These are phyloP conservation scores for Myxozyma monticola DNA, from an alignment of 805 yeast genomes.

Conservation along the genomic window DNA sequence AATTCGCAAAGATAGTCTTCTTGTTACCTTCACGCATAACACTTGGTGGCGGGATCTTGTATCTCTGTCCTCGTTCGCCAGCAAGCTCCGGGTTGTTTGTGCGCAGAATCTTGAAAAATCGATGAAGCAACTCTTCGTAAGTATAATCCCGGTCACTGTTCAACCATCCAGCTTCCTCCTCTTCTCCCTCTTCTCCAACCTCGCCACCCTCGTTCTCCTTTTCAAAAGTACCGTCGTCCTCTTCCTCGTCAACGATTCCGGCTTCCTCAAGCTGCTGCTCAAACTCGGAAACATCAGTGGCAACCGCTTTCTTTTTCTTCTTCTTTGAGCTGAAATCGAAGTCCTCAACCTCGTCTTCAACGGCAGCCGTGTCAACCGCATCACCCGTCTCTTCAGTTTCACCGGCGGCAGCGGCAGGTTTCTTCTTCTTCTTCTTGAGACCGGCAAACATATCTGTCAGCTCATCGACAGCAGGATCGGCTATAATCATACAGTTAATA, in stretches of 20 bases:
- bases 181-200: slow-evolving; percentile 23
- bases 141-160: slow-evolving; percentile 58
- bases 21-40: slow-evolving; percentile 97
- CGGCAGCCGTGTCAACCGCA: slow-evolving; percentile 21
- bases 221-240: slow-evolving; percentile 36
- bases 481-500: slow-evolving; percentile 15
- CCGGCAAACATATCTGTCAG: slow-evolving; percentile 72
- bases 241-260: slow-evolving; percentile 62
- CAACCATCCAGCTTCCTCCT: slow-evolving; percentile 31
- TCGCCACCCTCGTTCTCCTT: slow-evolving; percentile 35
- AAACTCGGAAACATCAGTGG: slow-evolving; percentile 69
- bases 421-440: slow-evolving; percentile 83
- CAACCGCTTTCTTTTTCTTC: slow-evolving; percentile 66
- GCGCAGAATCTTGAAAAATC: slow-evolving; percentile 83
- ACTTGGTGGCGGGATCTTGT: slow-evolving; percentile 96
- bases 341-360: slow-evolving; percentile 31
- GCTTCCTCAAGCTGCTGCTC: slow-evolving; percentile 89
- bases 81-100: slow-evolving; percentile 98
- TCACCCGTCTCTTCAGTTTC: slow-evolving; percentile 38
- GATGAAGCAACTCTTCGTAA: slow-evolving; percentile 72
- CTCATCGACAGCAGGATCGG: slow-evolving; percentile 39
- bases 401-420: slow-evolving; percentile 44
- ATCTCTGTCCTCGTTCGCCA: slow-evolving; percentile 89
- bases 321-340: slow-evolving; percentile 62
- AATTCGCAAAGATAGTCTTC: slow-evolving; percentile 93